Conservation (phyloP, 257 asterid genomes). For the Coffea eugenioides region DNA sequence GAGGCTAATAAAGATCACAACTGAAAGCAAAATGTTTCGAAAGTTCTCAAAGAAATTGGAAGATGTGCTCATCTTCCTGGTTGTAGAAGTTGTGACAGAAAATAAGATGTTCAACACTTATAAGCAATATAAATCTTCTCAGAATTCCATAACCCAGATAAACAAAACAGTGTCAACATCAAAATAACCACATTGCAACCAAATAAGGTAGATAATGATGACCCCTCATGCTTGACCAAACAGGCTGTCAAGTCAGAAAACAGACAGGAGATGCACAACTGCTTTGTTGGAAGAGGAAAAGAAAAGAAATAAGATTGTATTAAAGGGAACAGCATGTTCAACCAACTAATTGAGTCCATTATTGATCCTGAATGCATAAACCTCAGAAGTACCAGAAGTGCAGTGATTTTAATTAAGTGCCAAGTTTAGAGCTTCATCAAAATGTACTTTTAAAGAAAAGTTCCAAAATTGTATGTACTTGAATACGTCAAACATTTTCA, state of each 20-base stretch:
- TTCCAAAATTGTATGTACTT: neutral
- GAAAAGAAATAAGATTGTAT: neutral
- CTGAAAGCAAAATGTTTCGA: neutral
- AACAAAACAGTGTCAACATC: neutral
- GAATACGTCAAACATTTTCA: neutral
- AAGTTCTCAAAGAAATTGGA: neutral
- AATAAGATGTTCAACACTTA: neutral
- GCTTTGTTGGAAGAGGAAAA: neutral
- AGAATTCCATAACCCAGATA: neutral
- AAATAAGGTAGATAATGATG: neutral
- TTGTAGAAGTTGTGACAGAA: neutral
- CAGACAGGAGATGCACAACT: neutral
- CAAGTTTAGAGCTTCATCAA: neutral
- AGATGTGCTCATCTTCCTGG: neutral
- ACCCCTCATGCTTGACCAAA: neutral
- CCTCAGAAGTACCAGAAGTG: neutral
- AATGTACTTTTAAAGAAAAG: neutral
- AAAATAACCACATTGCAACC: neutral
- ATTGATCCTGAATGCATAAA: neutral
- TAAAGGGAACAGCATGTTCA: neutral
- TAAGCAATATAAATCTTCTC: neutral
- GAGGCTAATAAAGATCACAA: neutral
- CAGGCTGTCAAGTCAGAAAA: neutral
- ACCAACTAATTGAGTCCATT: neutral
- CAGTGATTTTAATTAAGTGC: neutral